A percentile compares a stretch with the other conserved stretches of the same genome.
phyloP scores from a whole-genome alignment of 345 rosid species.

The Syzygium grande region DNA sequence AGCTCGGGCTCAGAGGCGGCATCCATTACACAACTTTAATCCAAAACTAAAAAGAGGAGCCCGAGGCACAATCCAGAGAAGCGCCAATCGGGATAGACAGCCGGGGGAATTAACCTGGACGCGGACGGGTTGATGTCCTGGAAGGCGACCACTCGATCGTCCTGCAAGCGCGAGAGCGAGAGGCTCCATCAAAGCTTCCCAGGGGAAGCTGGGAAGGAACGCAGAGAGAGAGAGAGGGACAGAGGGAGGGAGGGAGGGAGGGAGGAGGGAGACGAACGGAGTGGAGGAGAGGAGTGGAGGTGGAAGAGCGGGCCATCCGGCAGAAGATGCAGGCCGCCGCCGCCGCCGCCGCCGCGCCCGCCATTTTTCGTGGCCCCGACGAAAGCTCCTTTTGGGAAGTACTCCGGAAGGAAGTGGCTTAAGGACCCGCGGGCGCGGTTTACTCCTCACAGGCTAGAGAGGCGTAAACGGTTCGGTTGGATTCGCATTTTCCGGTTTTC shows the following conservation, averaged over 20 bases:
- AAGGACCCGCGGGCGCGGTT: not conserved
- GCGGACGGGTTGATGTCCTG: slow-evolving; percentile 81
- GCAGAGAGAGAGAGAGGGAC: not conserved
- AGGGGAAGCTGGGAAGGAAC: not conserved
- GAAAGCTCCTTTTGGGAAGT: not conserved
- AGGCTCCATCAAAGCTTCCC: not conserved
- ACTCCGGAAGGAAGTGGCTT: not conserved
- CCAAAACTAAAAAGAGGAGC: not conserved
- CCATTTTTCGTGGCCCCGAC: slow-evolving; percentile 22
- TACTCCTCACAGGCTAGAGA: not conserved
- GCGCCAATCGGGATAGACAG: not conserved
- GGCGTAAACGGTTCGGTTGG: no score
- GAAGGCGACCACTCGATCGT: slow-evolving; percentile 76
- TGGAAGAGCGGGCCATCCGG: slow-evolving; percentile 40
- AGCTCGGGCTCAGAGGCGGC: not conserved
- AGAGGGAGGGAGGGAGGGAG: not conserved
- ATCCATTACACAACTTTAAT: not conserved
- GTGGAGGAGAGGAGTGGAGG: slow-evolving; percentile 56
- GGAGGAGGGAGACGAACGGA: slow-evolving; percentile 21
- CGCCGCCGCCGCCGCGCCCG: slow-evolving; percentile 35
- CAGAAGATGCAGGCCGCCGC: slow-evolving; percentile 59
- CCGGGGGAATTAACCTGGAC: slow-evolving; percentile 41
- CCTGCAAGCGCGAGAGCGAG: slow-evolving; percentile 28
- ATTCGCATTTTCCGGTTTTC: no score
- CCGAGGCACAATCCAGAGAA: not conserved